A percentile compares a stretch with the other conserved stretches of the same genome.
These are phyloP conservation scores for Ophiocordyceps camponoti-leonardi DNA, from an alignment of 2,329 filamentous ascomycete genomes.

Conservation along the genomic window DNA sequence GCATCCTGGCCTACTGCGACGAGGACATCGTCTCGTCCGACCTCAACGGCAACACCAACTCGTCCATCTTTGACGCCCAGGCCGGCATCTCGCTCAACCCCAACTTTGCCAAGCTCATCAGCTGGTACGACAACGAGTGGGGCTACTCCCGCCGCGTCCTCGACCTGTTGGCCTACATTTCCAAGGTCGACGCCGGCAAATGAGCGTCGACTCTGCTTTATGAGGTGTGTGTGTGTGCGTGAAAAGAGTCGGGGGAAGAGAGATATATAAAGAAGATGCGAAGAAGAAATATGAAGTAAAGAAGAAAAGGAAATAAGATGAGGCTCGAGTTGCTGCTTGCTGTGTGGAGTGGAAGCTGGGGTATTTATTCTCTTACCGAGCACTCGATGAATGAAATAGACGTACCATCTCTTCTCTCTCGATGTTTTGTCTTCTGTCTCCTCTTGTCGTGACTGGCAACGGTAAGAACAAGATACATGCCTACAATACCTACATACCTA, in stretches of 20 bases:
- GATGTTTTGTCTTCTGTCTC: background rate
- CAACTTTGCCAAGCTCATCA: slow-evolving; percentile 97
- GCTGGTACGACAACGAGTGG: slow-evolving; percentile 99
- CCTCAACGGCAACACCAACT: slow-evolving; percentile 80
- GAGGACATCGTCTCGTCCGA: slow-evolving; percentile 92
- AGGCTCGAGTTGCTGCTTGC: too few relatives aligned
- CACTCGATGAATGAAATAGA: background rate
- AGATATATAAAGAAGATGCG: background rate
- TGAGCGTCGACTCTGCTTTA: too few relatives aligned
- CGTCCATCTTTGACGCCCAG: slow-evolving; percentile 98
- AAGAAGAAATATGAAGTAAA: background rate
- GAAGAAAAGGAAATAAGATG: too few relatives aligned
- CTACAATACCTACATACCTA: too few relatives aligned
- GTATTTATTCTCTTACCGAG: background rate
- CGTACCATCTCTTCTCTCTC: background rate
- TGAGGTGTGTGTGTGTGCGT: too few relatives aligned
- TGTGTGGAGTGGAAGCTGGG: background rate
- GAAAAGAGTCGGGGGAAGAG: too few relatives aligned
- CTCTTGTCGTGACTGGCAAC: too few relatives aligned
- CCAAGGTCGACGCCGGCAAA: slow-evolving; percentile 54
- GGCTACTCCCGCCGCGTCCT: slow-evolving; percentile 94
- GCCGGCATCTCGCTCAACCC: slow-evolving; percentile 96
- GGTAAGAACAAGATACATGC: too few relatives aligned
- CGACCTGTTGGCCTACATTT: slow-evolving; percentile 63
- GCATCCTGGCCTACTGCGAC: slow-evolving; percentile 87